Evolutionary conservation across 2,329 filamentous ascomycete genomes (phyloP).

Genomic region (Aspergillus awamori): DNA sequence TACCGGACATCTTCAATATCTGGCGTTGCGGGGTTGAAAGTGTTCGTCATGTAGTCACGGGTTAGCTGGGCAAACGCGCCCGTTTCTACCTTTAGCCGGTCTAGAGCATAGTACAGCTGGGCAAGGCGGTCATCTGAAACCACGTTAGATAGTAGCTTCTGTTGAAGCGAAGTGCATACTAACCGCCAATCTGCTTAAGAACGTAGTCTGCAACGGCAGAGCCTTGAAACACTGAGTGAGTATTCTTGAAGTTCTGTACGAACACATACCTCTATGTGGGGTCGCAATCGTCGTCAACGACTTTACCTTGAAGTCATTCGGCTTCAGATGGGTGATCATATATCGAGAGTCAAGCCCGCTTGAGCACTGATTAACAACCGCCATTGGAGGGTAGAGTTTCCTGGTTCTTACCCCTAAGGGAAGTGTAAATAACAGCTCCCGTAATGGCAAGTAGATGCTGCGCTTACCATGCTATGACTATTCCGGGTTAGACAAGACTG

Average conservation of each 20-base stretch:
- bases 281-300: constrained; percentile 66
- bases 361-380: constrained; percentile 17
- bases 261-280: constrained; percentile 56
- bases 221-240: constrained; percentile 38
- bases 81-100: constrained; percentile 58
- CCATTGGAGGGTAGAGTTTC: neutral
- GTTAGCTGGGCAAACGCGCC: constrained; percentile 66
- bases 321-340: constrained; percentile 63
- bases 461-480: constrained; percentile 53
- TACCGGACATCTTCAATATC: constrained; percentile 56
- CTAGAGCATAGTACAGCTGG: constrained; percentile 58
- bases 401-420: constrained; percentile 37
- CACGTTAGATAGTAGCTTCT: neutral
- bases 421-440: neutral
- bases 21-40: constrained; percentile 63
- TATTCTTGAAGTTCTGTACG: neutral
- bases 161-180: constrained; percentile 18
- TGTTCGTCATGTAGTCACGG: constrained; percentile 58
- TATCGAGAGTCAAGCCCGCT: constrained; percentile 66
- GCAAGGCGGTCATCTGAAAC: constrained; percentile 51
- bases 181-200: constrained; percentile 60
- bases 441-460: neutral
- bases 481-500: constrained; percentile 2
- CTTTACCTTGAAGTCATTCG: constrained; percentile 72
- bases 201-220: constrained; percentile 66